These are phyloP conservation scores for Populus euphratica DNA, from an alignment of 345 rosid species.

Conservation along the genomic window DNA sequence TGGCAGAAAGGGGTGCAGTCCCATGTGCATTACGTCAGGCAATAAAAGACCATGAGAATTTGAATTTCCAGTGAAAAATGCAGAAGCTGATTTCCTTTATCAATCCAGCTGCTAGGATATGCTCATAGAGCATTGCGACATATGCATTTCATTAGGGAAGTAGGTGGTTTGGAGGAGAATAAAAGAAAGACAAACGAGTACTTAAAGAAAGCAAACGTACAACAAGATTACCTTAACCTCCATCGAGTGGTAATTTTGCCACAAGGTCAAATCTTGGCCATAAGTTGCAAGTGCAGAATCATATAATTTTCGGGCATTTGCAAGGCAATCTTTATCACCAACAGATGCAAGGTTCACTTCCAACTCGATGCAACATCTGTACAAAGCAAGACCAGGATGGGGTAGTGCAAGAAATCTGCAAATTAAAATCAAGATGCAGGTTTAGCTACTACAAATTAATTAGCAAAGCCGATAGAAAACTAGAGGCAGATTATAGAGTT, in stretches of 20 bases:
- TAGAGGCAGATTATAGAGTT: too few species aligned
- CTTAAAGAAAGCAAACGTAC: not conserved
- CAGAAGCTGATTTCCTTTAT: too few species aligned
- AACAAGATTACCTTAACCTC: slow-evolving; percentile 57
- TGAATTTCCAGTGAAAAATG: too few species aligned
- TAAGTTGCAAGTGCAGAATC: slow-evolving; percentile 73
- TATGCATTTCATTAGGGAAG: too few species aligned
- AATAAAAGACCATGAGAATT: too few species aligned
- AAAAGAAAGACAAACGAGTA: not conserved
- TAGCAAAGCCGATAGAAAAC: too few species aligned
- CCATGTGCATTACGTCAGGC: too few species aligned
- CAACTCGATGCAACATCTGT: slow-evolving; percentile 69
- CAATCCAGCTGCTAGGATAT: too few species aligned
- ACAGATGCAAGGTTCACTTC: slow-evolving; percentile 57
- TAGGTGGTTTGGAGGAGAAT: too few species aligned
- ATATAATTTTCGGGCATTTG: slow-evolving; percentile 58
- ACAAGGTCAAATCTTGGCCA: slow-evolving; percentile 54
- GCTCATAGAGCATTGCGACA: too few species aligned
- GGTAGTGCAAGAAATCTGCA: slow-evolving; percentile 81
- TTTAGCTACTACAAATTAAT: too few species aligned
- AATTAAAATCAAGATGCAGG: not conserved
- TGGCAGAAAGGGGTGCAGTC: too few species aligned
- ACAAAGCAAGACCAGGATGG: slow-evolving; percentile 62
- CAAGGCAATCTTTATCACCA: slow-evolving; percentile 57
- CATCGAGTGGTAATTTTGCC: slow-evolving; percentile 68